phyloP scores from a whole-genome alignment of 805 yeast species.

The Zygoascus biomembranicola region DNA sequence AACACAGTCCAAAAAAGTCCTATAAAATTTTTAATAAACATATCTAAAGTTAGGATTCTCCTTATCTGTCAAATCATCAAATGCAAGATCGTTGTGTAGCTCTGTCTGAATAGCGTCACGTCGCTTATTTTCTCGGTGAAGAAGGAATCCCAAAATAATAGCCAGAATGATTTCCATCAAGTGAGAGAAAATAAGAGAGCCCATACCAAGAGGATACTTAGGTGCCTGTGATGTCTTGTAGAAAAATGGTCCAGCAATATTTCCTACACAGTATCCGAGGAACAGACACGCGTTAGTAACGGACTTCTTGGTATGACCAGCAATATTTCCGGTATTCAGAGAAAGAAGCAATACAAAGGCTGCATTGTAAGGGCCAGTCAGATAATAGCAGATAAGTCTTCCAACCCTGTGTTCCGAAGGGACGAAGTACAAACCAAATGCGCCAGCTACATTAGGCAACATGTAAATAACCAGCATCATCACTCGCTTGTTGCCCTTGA shows the following conservation, averaged over 20 bases:
- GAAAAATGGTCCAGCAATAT: slow-evolving; percentile 39
- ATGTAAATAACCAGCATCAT: slow-evolving; percentile 30
- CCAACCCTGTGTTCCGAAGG: slow-evolving; percentile 29
- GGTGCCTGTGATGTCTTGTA: slow-evolving; percentile 10
- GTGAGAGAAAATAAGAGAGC: slow-evolving; percentile 11
- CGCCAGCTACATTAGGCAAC: slow-evolving; percentile 24
- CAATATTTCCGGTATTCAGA: slow-evolving; percentile 38
- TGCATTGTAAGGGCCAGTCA: slow-evolving; percentile 23
- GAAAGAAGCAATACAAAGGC: slow-evolving; percentile 10
- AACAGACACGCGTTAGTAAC: slow-evolving; percentile 39
- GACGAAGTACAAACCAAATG: slow-evolving; percentile 37
- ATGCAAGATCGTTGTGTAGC: background rate
- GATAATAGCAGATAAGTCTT: slow-evolving; percentile 31
- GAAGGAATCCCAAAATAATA: slow-evolving; percentile 8
- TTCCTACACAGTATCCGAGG: slow-evolving; percentile 47
- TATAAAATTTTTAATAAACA: slow-evolving; percentile 15
- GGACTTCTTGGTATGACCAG: slow-evolving; percentile 51
- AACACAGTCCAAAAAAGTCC: too few species aligned
- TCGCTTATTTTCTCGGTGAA: slow-evolving; percentile 6
- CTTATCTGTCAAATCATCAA: slow-evolving; percentile 11
- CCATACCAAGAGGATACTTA: slow-evolving; percentile 21
- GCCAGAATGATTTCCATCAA: slow-evolving; percentile 17
- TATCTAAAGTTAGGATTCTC: slow-evolving; percentile 12
- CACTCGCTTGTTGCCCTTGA: slow-evolving; percentile 3
- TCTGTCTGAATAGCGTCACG: slow-evolving; percentile 5